These are phyloP conservation scores for Curvularia lunata DNA, from an alignment of 2,329 filamentous ascomycete genomes.

Conservation along the genomic window DNA sequence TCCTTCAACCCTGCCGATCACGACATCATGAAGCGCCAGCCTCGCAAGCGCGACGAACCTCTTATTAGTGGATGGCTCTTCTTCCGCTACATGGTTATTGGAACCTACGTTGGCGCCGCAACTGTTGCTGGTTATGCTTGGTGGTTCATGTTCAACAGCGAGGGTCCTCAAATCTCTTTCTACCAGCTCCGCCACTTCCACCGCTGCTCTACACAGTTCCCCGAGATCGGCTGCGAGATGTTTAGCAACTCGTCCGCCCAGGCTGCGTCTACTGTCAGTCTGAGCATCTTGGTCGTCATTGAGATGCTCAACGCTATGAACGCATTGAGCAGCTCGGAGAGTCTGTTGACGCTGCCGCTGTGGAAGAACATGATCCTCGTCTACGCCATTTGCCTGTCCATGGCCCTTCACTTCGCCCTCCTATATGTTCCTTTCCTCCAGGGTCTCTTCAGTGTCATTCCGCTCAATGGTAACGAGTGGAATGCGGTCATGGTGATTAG, in stretches of 20 bases:
- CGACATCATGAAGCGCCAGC: constrained; percentile 93
- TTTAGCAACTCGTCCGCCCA: constrained; percentile 86
- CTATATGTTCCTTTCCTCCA: constrained; percentile 92
- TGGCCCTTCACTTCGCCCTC: constrained; percentile 92
- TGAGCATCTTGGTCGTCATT: constrained; percentile 91
- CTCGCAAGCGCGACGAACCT: constrained; percentile 88
- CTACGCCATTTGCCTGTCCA: constrained; percentile 89
- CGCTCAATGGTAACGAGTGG: constrained; percentile 87
- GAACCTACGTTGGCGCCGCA: constrained; percentile 90
- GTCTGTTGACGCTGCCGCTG: constrained; percentile 88
- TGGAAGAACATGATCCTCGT: constrained; percentile 99
- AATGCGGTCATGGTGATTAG: constrained; percentile 88
- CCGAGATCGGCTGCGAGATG: constrained; percentile 90
- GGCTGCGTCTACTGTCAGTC: constrained; percentile 88
- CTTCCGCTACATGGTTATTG: constrained; percentile 96
- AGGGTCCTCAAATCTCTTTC: constrained; percentile 90
- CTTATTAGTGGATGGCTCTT: constrained; percentile 96
- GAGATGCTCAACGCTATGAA: constrained; percentile 99
- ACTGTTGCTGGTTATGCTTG: constrained; percentile 98
- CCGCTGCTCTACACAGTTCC: constrained; percentile 82
- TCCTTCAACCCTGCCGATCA: constrained; percentile 99
- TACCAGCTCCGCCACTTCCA: constrained; percentile 92
- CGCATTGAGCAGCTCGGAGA: constrained; percentile 92
- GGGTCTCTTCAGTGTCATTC: constrained; percentile 86
- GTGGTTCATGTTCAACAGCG: constrained; percentile 98